Base-by-base conservation (phyloP, 2,329 filamentous ascomycete species). In the Beauveria bassiana region DNA sequence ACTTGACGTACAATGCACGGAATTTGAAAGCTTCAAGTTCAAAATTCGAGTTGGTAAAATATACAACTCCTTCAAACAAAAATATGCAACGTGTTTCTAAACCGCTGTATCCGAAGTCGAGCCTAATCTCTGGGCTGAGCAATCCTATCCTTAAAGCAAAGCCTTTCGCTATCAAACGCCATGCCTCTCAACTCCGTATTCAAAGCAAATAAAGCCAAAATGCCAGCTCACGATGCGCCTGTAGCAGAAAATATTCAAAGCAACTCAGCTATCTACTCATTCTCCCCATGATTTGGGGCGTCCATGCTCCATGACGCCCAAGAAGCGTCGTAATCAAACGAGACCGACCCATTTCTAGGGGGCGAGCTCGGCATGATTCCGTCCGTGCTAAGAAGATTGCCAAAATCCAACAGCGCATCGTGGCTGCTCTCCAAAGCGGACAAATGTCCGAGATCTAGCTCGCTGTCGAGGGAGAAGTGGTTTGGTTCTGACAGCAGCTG, bases 401-500 rank as follows among this genome's bases (percentile, higher is more conserved):
- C 74, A 69, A 83, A 82, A 65, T 84, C 81, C 26, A 81, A 64
- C 34, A 75, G 53, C 50, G 64, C 66, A 12, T 70, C 65, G 4
- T 69, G 73, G 59, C 74, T 71, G 60, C 71, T 71, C 46, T 75
- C 75, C 1, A 78, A 66, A n/a, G 72, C 66, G 5, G 74, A 74
- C 38, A 81, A 64, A 61, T 64, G 71, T 57, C 69, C 70, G 31
- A 81, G 69, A 61, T 82, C 79, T 12, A 82, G 66, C 46, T 80
- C 77, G 28, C 76, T 62, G 71, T 75, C 64, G 67, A 74, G 10
- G 72, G 74, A 67, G 66, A 82, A 79, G 49, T 77, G 70, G 60
- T 79, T 77, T 10, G 76, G 77, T 63, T 87, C 83, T 8, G 81
- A 86, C 22, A 90, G 77, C 63, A 90, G 77, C 66, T 88, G 81